These are phyloP conservation scores for Dacryopinax primogenitus DNA, from an alignment of 768 basidiomycete genomes.

Conservation along the genomic window DNA sequence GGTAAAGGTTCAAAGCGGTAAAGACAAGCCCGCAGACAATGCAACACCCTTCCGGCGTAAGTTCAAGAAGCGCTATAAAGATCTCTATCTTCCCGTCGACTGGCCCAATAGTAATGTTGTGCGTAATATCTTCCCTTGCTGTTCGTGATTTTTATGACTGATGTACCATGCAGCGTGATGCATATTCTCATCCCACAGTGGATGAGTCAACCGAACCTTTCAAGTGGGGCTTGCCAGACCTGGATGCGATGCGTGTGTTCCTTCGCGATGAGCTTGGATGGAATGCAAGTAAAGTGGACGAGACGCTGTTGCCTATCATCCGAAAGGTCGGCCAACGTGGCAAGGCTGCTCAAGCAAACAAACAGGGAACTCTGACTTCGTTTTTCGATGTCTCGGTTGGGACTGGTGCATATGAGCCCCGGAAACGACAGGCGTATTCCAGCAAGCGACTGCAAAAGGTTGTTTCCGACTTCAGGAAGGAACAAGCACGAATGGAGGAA, in stretches of 20 bases:
- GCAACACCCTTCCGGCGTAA: slow-evolving; percentile 64
- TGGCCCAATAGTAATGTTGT: slow-evolving; percentile 94
- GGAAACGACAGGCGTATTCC: slow-evolving; percentile 66
- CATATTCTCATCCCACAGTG: slow-evolving; percentile 83
- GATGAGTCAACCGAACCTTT: slow-evolving; percentile 88
- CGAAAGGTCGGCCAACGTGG: slow-evolving; percentile 73
- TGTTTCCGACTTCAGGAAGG: slow-evolving; percentile 20
- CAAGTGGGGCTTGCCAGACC: slow-evolving; percentile 93
- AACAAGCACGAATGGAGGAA: background rate
- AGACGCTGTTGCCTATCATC: slow-evolving; percentile 81
- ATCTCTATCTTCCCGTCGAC: slow-evolving; percentile 61
- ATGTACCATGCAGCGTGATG: slow-evolving; percentile 50
- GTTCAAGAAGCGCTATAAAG: slow-evolving; percentile 84
- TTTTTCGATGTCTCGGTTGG: slow-evolving; percentile 64
- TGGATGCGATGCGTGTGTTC: slow-evolving; percentile 75
- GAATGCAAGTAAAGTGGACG: slow-evolving; percentile 72
- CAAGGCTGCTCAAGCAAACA: slow-evolving; percentile 56
- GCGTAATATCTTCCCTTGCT: slow-evolving; percentile 23
- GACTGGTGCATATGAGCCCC: slow-evolving; percentile 57
- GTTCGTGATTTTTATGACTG: slow-evolving; percentile 8
- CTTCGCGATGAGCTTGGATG: slow-evolving; percentile 69
- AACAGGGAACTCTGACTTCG: slow-evolving; percentile 59
- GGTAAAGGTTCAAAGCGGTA: slow-evolving; percentile 79
- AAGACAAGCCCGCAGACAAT: slow-evolving; percentile 63
- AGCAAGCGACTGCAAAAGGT: slow-evolving; percentile 81